These are phyloP conservation scores for Vachellia collinsii DNA, from an alignment of 306 rosid genomes.

Conservation along the genomic window DNA sequence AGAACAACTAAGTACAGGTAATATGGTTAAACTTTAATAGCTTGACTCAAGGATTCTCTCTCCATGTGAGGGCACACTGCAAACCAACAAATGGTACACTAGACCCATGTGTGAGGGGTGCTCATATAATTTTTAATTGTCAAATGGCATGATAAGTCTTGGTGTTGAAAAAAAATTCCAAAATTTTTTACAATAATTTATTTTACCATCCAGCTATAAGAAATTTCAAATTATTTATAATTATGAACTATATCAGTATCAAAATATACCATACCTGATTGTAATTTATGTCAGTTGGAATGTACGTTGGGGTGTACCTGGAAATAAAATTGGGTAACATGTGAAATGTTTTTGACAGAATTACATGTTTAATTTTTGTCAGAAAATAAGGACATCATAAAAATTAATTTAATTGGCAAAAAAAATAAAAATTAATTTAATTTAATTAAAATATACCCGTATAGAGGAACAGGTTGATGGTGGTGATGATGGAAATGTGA, in stretches of 20 bases:
- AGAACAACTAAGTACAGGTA: not conserved
- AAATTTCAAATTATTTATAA: not conserved
- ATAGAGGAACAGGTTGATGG: constrained; percentile 51
- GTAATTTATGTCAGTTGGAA: constrained; percentile 64
- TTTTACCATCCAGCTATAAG: not conserved
- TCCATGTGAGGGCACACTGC: constrained; percentile 16
- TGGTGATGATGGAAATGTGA: constrained; percentile 57
- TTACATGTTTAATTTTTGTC: not conserved
- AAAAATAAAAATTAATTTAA: not conserved
- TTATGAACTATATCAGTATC: not conserved
- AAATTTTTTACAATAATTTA: not conserved
- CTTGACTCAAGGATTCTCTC: not conserved
- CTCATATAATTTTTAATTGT: not conserved
- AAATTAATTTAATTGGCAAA: not conserved
- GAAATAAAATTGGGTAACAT: not conserved
- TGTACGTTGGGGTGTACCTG: constrained; percentile 72
- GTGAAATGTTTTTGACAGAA: not conserved
- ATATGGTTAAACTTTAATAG: not conserved
- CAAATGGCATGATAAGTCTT: not conserved
- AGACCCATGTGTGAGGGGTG: constrained; percentile 18
- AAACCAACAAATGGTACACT: not conserved
- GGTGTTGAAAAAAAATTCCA: not conserved
- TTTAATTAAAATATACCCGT: constrained; percentile 55
- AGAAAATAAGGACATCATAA: not conserved
- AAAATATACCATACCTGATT: constrained; percentile 50